Conservation (phyloP, 2,329 filamentous ascomycete genomes). For the Phaeomoniella chlamydospora region DNA sequence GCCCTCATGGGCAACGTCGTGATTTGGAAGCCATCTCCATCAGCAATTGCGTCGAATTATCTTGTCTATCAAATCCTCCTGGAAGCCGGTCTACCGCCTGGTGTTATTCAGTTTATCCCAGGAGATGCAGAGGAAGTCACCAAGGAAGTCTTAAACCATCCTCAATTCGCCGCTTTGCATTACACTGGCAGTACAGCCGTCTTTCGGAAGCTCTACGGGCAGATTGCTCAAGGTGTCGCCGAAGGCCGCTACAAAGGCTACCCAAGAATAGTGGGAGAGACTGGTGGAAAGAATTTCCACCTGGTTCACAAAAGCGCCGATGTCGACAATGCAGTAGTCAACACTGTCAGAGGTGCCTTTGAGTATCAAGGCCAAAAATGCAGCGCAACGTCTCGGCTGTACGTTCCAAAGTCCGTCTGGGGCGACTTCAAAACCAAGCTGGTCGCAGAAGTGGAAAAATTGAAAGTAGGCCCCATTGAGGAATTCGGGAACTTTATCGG, state of each 20-base stretch:
- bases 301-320: constrained; percentile 59
- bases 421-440: constrained; percentile 52
- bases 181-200: constrained; percentile 79
- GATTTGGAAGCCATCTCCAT: constrained; percentile 79
- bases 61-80: constrained; percentile 75
- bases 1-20: constrained; percentile 82
- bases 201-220: constrained; percentile 71
- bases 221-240: constrained; percentile 64
- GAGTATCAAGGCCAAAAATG: constrained; percentile 80
- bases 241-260: constrained; percentile 65
- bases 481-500: constrained; percentile 61
- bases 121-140: constrained; percentile 71
- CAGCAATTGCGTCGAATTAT: constrained; percentile 69
- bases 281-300: constrained; percentile 79
- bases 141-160: constrained; percentile 55
- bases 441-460: constrained; percentile 45
- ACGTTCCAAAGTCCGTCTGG: constrained; percentile 59
- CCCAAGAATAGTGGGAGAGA: constrained; percentile 70
- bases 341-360: constrained; percentile 67
- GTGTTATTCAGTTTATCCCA: constrained; percentile 79
- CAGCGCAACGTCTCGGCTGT: constrained; percentile 60
- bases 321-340: constrained; percentile 55
- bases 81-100: constrained; percentile 68
- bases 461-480: constrained; percentile 52
- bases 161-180: constrained; percentile 66